phyloP scores from a whole-genome alignment of 1,284 basidiomycete genomes.

The Marasmius fiardii region DNA sequence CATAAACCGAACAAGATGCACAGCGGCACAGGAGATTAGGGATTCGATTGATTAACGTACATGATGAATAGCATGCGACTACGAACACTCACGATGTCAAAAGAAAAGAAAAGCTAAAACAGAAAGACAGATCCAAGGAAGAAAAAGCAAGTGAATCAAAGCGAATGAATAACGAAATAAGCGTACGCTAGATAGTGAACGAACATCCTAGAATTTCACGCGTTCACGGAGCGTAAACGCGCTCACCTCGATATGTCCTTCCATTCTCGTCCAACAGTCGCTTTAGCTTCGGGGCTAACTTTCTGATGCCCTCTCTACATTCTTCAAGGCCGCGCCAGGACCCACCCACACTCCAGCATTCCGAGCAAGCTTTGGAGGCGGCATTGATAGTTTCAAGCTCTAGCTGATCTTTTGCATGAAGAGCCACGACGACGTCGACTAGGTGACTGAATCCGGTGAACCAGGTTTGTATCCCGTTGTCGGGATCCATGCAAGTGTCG shows the following conservation, averaged over 20 bases:
- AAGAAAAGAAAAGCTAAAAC: too few species aligned
- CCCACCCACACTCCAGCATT: constrained; percentile 73
- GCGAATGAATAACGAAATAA: too few species aligned
- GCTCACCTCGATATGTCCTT: constrained; percentile 60
- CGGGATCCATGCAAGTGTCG: constrained; percentile 63
- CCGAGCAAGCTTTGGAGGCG: constrained; percentile 74
- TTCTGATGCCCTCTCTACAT: constrained; percentile 54
- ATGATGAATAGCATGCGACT: neutral
- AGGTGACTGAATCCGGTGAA: constrained; percentile 60
- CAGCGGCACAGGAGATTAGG: neutral
- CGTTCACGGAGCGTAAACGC: constrained; percentile 56
- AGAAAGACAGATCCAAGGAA: too few species aligned
- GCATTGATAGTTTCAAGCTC: constrained; percentile 69
- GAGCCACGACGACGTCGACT: constrained; percentile 65
- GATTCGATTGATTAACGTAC: neutral
- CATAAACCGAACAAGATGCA: neutral
- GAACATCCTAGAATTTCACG: too few species aligned
- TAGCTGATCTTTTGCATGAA: constrained; percentile 61
- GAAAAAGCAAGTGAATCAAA: too few species aligned
- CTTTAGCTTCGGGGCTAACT: constrained; percentile 59
- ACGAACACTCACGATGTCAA: constrained; percentile 7
- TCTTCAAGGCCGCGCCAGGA: constrained; percentile 65
- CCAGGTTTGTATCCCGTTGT: constrained; percentile 58
- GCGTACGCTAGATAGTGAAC: too few species aligned
- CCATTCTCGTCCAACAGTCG: constrained; percentile 63